Evolutionary conservation across 805 yeast species (phyloP).

Genomic region (Candida methanosorbosa): DNA sequence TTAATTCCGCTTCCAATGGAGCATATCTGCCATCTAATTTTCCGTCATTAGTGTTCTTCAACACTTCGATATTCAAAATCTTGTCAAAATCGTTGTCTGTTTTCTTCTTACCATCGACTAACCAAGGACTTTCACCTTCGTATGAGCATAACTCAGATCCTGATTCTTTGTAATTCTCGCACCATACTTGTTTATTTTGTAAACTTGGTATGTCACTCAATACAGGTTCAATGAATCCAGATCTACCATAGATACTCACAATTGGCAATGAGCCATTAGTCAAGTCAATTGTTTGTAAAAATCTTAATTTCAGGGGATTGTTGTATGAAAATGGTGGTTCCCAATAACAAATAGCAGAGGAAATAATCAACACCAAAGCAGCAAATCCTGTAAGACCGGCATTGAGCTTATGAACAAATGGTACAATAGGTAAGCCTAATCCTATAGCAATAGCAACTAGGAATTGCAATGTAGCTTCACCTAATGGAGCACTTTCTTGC

Average conservation of each 20-base stretch:
- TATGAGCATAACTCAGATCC: constrained; percentile 50
- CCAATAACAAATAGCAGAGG: constrained; percentile 29
- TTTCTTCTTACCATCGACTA: constrained; percentile 27
- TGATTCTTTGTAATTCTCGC: constrained; percentile 25
- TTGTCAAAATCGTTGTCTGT: constrained; percentile 27
- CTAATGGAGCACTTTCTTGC: constrained; percentile 50
- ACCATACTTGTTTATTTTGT: constrained; percentile 27
- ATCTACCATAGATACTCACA: constrained; percentile 43
- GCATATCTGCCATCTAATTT: constrained; percentile 38
- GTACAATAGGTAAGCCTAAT: constrained; percentile 45
- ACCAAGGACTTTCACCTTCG: constrained; percentile 39
- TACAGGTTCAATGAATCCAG: constrained; percentile 36
- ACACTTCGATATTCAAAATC: constrained; percentile 41
- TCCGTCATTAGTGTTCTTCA: constrained; percentile 35
- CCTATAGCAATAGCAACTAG: constrained; percentile 26
- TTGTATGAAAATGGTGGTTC: constrained; percentile 49
- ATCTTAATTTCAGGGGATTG: constrained; percentile 66
- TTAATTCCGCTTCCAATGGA: constrained; percentile 56
- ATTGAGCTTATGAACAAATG: constrained; percentile 64
- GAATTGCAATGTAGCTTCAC: constrained; percentile 27
- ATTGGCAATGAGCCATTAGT: constrained; percentile 22
- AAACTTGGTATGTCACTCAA: constrained; percentile 59
- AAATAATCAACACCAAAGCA: constrained; percentile 27
- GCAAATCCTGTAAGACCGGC: constrained; percentile 38
- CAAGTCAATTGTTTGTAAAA: constrained; percentile 53